phyloP scores from a whole-genome alignment of 2,329 filamentous ascomycete genomes.

The Bertia moriformis region DNA sequence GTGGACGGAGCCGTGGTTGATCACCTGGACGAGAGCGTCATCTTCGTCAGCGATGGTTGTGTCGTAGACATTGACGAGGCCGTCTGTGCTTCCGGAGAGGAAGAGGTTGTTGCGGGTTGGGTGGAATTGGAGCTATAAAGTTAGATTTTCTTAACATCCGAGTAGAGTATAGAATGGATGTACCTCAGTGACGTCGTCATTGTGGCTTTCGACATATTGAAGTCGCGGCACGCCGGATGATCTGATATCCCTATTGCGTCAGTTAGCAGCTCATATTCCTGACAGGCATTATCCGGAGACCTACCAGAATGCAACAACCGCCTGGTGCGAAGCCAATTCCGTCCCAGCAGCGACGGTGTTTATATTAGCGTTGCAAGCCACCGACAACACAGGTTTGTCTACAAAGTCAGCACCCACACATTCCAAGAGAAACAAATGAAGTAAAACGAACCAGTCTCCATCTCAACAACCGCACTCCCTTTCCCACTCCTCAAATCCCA shows the following conservation, averaged over 20 bases:
- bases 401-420: conserved; percentile 1
- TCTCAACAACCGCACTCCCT: background rate
- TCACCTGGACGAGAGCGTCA: conserved; percentile 44
- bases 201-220: conserved; percentile 28
- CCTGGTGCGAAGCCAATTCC: conserved; percentile 28
- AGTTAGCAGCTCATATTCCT: conserved; percentile 3
- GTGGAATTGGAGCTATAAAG: conserved; percentile 31
- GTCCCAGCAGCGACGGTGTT: conserved; percentile 37
- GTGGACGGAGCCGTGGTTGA: conserved; percentile 50
- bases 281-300: conserved; percentile 11
- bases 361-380: conserved; percentile 27
- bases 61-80: conserved; percentile 47
- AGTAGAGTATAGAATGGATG: too few species aligned
- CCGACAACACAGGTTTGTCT: conserved; percentile 35
- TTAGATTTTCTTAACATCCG: too few species aligned
- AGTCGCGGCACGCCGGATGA: conserved; percentile 16
- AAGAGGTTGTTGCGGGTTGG: conserved; percentile 33
- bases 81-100: conserved; percentile 47
- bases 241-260: conserved; percentile 15
- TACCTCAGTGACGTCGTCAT: conserved; percentile 45
- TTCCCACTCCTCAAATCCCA: background rate
- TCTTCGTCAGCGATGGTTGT: conserved; percentile 40
- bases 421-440: background rate
- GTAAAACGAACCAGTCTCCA: background rate
- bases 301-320: conserved; percentile 24